Evolutionary conservation across 1,284 basidiomycete species (phyloP).

Genomic region (Ganoderma lucidum): DNA sequence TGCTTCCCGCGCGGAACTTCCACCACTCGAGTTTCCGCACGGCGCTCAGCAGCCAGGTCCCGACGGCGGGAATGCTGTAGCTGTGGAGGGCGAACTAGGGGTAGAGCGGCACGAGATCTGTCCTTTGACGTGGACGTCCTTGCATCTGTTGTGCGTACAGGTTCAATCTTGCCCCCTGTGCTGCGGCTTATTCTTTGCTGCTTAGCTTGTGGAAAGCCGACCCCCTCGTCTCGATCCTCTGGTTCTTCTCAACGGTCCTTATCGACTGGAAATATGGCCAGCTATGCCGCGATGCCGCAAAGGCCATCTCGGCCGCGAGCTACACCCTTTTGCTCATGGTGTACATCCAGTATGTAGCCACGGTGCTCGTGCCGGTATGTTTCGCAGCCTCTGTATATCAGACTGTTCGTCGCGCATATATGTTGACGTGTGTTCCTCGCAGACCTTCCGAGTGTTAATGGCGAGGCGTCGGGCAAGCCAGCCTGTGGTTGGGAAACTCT

Average conservation of each 20-base stretch:
- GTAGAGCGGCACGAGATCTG: background rate
- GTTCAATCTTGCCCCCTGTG: background rate
- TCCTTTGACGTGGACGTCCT: conserved; percentile 4
- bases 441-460: background rate
- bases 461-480: conserved; percentile 35
- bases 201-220: conserved; percentile 16
- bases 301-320: conserved; percentile 1
- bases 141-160: conserved; percentile 1
- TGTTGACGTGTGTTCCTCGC: background rate
- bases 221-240: conserved; percentile 63
- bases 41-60: background rate
- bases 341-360: conserved; percentile 72
- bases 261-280: conserved; percentile 71
- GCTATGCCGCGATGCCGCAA: conserved; percentile 67
- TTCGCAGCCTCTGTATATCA: conserved; percentile 17
- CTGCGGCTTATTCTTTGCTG: background rate
- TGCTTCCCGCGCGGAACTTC: background rate
- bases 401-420: too few species aligned
- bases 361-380: conserved; percentile 70
- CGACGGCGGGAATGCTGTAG: background rate
- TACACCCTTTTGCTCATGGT: conserved; percentile 39
- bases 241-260: conserved; percentile 78
- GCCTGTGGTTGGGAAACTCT: conserved; percentile 61
- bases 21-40: conserved; percentile 1
- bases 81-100: background rate